These are phyloP conservation scores for Cotoneaster glaucophyllus DNA, from an alignment of 306 rosid species.

Conservation along the genomic window DNA sequence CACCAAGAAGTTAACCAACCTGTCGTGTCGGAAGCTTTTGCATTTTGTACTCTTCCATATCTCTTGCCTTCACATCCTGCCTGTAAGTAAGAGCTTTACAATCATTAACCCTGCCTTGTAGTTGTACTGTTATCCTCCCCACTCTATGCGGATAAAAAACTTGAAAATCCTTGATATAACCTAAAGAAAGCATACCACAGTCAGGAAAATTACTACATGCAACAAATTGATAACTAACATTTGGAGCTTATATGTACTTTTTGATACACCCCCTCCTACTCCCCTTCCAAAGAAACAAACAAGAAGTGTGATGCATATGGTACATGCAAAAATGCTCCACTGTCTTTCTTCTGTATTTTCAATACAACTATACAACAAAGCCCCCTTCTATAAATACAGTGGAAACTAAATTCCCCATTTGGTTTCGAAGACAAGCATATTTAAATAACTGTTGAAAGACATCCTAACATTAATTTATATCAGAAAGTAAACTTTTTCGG, in stretches of 20 bases:
- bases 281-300: not conserved
- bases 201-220: not conserved
- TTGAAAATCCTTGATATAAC: constrained; percentile 69
- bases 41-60: constrained; percentile 59
- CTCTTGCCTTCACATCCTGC: constrained; percentile 69
- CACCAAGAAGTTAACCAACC: constrained; percentile 35
- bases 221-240: not conserved
- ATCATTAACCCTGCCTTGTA: constrained; percentile 84
- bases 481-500: too few species aligned
- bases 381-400: not conserved
- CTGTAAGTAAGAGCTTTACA: constrained; percentile 67
- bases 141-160: constrained; percentile 86
- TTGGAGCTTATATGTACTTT: not conserved
- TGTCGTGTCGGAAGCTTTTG: constrained; percentile 66
- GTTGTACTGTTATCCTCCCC: constrained; percentile 81
- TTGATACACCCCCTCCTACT: not conserved
- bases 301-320: not conserved
- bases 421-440: not conserved
- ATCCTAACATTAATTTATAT: too few species aligned
- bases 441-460: not conserved
- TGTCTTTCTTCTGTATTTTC: not conserved
- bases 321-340: not conserved
- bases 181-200: constrained; percentile 24
- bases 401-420: not conserved
- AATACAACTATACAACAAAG: too few species aligned